Evolutionary conservation across 768 basidiomycete genomes (phyloP).

Genomic region (Exidia glandulosa): DNA sequence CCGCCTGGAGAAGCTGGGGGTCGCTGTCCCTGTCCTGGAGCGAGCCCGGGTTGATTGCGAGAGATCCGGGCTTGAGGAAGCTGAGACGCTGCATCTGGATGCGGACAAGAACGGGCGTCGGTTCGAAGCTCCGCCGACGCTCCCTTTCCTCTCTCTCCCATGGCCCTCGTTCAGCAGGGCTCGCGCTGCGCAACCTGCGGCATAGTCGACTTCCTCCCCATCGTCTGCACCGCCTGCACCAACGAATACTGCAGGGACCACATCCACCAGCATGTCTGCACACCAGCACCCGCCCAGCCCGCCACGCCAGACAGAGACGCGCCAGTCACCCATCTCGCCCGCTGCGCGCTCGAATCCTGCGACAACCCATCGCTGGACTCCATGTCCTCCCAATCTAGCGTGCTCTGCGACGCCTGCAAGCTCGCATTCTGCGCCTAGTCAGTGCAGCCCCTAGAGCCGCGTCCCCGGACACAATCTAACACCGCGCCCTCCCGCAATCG

Average conservation of each 20-base stretch:
- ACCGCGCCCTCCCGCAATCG: not conserved
- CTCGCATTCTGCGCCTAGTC: conserved; percentile 57
- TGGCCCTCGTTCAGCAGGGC: conserved; percentile 29
- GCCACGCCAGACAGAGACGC: not conserved
- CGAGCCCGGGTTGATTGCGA: not conserved
- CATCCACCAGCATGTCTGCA: conserved; percentile 53
- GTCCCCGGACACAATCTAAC: not conserved
- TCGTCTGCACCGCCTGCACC: conserved; percentile 46
- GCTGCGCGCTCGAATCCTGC: conserved; percentile 44
- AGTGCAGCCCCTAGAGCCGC: conserved; percentile 8
- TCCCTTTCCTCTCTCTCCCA: not conserved
- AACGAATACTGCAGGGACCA: conserved; percentile 55
- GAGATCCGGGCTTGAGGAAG: not conserved
- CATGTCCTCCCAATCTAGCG: conserved; percentile 20
- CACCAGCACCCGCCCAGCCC: conserved; percentile 8
- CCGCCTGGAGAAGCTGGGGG: not conserved
- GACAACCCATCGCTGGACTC: conserved; percentile 42
- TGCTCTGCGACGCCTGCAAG: conserved; percentile 42
- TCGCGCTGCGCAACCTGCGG: conserved; percentile 58
- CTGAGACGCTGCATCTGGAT: not conserved
- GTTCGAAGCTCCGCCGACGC: not conserved
- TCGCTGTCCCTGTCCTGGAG: not conserved
- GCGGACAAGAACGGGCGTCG: not conserved
- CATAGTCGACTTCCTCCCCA: conserved; percentile 66
- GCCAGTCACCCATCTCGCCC: conserved; percentile 24